Conservation (phyloP, 164 flowering plant species). For the Macadamia integrifolia region DNA sequence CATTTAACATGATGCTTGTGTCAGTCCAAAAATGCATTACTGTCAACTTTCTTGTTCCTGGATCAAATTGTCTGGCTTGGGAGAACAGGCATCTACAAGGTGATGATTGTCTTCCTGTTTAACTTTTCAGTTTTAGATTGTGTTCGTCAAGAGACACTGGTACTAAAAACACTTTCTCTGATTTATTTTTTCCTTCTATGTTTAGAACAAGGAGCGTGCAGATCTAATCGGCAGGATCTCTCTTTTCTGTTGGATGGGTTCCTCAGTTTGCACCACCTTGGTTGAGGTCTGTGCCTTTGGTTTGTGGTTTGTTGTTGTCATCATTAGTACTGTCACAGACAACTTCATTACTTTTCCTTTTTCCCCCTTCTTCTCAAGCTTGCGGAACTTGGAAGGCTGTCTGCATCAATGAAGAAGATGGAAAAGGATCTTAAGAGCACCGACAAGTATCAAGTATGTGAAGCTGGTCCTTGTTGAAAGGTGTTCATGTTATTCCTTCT, state of each 20-base stretch:
- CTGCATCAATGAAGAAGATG: slow-evolving; percentile 74
- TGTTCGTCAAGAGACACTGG: not conserved
- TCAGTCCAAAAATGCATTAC: slow-evolving; percentile 90
- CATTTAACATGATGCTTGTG: slow-evolving; percentile 13
- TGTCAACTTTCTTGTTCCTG: slow-evolving; percentile 91
- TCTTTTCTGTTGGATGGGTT: slow-evolving; percentile 94
- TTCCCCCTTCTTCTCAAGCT: slow-evolving; percentile 39
- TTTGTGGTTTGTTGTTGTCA: not conserved
- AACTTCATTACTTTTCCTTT: not conserved
- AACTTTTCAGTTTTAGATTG: not conserved
- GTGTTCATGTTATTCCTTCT: not conserved
- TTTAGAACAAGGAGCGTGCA: slow-evolving; percentile 85
- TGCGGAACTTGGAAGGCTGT: slow-evolving; percentile 91
- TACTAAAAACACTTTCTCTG: not conserved
- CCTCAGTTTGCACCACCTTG: slow-evolving; percentile 69
- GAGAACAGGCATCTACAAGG: slow-evolving; percentile 93
- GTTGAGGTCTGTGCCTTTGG: slow-evolving; percentile 57
- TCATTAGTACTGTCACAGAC: not conserved
- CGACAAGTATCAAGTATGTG: slow-evolving; percentile 54
- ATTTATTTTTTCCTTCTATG: not conserved
- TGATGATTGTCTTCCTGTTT: slow-evolving; percentile 11
- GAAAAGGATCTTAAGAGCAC: slow-evolving; percentile 63
- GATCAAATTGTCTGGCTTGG: slow-evolving; percentile 99
- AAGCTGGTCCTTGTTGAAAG: not conserved
- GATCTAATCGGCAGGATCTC: slow-evolving; percentile 82